phyloP scores from a whole-genome alignment of 257 asterid genomes.

The Leonotis leonurus region DNA sequence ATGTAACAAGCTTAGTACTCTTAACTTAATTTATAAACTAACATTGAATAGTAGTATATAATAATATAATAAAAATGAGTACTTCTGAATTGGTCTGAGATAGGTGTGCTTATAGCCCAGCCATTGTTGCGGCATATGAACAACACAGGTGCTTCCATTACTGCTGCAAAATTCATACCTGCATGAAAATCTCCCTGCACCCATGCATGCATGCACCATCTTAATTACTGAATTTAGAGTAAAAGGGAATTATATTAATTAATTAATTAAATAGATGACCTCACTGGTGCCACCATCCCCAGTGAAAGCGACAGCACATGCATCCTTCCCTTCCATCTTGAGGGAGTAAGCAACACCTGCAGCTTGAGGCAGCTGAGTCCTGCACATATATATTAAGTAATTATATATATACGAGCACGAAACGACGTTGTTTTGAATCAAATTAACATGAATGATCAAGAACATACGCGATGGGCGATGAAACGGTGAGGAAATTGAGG shows the following conservation, averaged over 20 bases:
- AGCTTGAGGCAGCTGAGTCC: conserved; percentile 98
- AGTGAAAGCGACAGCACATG: conserved; percentile 61
- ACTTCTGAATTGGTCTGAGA: conserved; percentile 73
- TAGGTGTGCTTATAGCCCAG: conserved; percentile 94
- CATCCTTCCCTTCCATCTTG: conserved; percentile 76
- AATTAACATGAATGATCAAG: neutral
- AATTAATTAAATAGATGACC: conserved; percentile 34
- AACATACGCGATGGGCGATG: conserved; percentile 83
- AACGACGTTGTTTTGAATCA: neutral
- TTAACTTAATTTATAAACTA: no score
- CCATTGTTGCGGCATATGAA: conserved; percentile 91
- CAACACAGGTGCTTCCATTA: conserved; percentile 69
- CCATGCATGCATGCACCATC: neutral
- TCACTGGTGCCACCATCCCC: conserved; percentile 94
- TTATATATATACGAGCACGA: neutral
- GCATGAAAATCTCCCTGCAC: conserved; percentile 94
- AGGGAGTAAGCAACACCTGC: conserved; percentile 91
- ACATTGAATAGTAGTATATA: no score
- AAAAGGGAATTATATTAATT: no score
- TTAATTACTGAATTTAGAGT: no score
- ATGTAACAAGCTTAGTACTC: no score
- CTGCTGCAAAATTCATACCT: conserved; percentile 82
- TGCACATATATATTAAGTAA: conserved; percentile 7
- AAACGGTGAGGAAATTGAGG: conserved; percentile 60
- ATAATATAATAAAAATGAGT: no score